Conservation (phyloP, 1,139 yeast genomes). For the Diutina rugosa region DNA sequence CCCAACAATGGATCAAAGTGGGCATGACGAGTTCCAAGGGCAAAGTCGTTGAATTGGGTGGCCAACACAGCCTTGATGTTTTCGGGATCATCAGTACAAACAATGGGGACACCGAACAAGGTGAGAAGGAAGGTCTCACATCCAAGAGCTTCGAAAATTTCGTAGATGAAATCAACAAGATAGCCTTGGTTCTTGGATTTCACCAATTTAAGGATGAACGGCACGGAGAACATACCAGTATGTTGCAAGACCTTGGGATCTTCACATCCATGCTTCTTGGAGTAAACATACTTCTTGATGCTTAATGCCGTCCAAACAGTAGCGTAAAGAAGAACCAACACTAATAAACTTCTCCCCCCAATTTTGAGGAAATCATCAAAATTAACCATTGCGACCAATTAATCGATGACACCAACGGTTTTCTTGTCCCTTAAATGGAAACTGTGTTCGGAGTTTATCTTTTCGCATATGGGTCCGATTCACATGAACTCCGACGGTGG, state of each 20-base stretch:
- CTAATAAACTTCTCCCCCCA: neutral
- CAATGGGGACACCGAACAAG: neutral
- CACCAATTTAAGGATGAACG: neutral
- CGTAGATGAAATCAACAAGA: neutral
- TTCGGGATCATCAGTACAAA: conserved; percentile 2
- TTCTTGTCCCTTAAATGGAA: neutral
- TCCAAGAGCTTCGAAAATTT: neutral
- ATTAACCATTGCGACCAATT: neutral
- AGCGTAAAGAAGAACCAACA: neutral
- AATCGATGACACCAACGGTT: neutral
- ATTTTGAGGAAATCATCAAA: neutral
- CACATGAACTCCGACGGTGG: neutral
- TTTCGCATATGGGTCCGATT: neutral
- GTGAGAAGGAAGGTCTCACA: neutral
- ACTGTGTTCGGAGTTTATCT: neutral
- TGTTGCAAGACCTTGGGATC: neutral
- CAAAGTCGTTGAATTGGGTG: conserved; percentile 3
- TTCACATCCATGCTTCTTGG: neutral
- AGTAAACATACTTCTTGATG: neutral
- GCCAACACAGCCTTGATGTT: conserved; percentile 2
- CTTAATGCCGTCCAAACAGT: neutral
- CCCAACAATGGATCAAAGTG: conserved; percentile 2
- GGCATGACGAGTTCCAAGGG: conserved; percentile 2
- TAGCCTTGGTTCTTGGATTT: conserved; percentile 1
- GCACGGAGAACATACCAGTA: neutral